Evolutionary conservation across 2,329 filamentous ascomycete genomes (phyloP).

Genomic region (Didymosphaeria variabile): DNA sequence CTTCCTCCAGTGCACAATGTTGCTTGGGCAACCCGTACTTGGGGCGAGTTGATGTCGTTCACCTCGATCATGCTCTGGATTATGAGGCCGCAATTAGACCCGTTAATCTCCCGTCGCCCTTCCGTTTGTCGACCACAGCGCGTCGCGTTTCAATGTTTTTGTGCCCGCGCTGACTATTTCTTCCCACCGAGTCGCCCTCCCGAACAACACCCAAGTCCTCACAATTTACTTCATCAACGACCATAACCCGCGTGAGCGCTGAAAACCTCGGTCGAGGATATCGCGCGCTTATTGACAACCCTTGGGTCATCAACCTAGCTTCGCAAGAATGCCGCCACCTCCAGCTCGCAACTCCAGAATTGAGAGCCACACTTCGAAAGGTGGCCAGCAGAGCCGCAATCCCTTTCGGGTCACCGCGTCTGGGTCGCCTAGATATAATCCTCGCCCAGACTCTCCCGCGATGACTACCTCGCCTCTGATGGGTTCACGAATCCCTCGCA

Average conservation of each 20-base stretch:
- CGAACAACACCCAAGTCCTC: neutral
- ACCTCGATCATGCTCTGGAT: neutral
- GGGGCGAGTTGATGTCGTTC: neutral
- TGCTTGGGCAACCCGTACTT: neutral
- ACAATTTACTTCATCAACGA: neutral
- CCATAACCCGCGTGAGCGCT: neutral
- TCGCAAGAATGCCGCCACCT: slow-evolving; percentile 5
- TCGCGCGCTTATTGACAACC: slow-evolving; percentile 21
- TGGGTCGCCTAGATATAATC: slow-evolving; percentile 20
- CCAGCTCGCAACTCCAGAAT: slow-evolving; percentile 7
- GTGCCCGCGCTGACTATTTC: neutral
- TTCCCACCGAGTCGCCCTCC: neutral
- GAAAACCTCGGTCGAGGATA: slow-evolving; percentile 19
- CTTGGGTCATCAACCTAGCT: slow-evolving; percentile 17
- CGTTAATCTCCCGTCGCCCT: neutral
- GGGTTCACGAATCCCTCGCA: slow-evolving; percentile 43
- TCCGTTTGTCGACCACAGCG: slow-evolving; percentile 3
- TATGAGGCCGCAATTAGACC: neutral
- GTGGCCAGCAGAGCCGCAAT: slow-evolving; percentile 15
- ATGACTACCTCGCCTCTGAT: slow-evolving; percentile 13
- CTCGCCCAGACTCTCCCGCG: slow-evolving; percentile 9
- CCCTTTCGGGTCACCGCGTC: slow-evolving; percentile 24
- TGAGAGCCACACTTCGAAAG: slow-evolving; percentile 21
- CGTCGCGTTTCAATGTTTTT: neutral
- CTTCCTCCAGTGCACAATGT: slow-evolving; percentile 2